Conservation (phyloP, 225 moss, liverwort and hornwort genomes). For the Physcomitrium patens region DNA sequence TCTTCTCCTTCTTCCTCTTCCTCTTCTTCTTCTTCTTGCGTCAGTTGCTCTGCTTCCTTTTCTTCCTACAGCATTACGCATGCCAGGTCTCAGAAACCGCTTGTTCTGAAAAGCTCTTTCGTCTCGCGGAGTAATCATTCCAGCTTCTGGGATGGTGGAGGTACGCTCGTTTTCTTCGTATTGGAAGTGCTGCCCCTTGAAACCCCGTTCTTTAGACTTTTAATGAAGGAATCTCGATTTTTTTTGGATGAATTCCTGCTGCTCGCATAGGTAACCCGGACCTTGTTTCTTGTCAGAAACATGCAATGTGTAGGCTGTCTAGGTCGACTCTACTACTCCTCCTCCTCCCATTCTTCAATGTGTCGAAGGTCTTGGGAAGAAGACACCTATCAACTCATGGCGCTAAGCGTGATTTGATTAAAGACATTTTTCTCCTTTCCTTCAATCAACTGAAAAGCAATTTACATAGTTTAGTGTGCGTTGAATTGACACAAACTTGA, state of each 20-base stretch:
- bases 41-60: constrained; percentile 48
- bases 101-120: constrained; percentile 64
- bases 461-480: background rate
- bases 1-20: constrained; percentile 36
- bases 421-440: background rate
- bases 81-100: constrained; percentile 41
- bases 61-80: constrained; percentile 32
- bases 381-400: constrained; percentile 31
- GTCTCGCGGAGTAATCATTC: constrained; percentile 68
- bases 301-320: background rate
- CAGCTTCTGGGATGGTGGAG: constrained; percentile 88
- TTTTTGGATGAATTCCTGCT: too few relatives aligned
- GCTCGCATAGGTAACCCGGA: too few relatives aligned
- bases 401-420: background rate
- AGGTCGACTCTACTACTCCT: background rate
- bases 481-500: background rate
- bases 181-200: background rate
- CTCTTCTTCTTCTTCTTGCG: constrained; percentile 42
- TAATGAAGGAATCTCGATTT: background rate
- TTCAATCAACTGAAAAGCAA: background rate
- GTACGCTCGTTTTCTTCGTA: constrained; percentile 18
- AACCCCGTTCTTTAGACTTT: background rate
- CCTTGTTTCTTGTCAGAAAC: background rate
- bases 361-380: background rate
- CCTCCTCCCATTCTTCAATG: background rate